Percentiles rank a stretch among this genome's conserved stretches.
Evolutionary conservation across 305 asterid genomes (phyloP).

Genomic region (Solanum chacoense): DNA sequence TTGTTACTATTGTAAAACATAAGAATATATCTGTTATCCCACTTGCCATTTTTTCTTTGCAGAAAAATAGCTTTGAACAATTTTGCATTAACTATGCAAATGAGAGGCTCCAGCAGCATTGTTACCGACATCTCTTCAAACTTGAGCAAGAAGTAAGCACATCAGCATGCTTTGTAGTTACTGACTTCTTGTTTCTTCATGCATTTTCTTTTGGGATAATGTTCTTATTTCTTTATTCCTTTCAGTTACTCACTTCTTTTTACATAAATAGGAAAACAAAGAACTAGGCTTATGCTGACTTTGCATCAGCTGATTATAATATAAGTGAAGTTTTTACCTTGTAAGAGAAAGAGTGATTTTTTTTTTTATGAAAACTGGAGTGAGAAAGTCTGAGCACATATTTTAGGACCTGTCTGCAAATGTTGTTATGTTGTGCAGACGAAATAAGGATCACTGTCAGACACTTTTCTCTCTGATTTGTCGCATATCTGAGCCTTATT

Average conservation of each 20-base stretch:
- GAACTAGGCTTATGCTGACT: background rate
- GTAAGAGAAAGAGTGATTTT: background rate
- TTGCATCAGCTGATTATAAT: background rate
- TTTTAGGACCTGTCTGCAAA: background rate
- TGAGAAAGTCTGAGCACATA: background rate
- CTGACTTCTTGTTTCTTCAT: conserved; percentile 1
- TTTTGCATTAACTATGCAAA: conserved; percentile 87
- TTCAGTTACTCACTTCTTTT: background rate
- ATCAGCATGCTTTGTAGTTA: background rate
- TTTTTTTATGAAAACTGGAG: background rate
- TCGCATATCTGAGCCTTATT: background rate
- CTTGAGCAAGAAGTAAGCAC: conserved; percentile 81
- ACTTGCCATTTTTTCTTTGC: background rate
- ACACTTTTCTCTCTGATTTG: background rate
- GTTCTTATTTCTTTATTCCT: background rate
- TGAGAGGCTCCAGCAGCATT: conserved; percentile 93
- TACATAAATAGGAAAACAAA: background rate
- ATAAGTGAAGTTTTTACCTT: background rate
- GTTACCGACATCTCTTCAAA: conserved; percentile 75
- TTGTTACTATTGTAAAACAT: background rate
- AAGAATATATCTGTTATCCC: background rate
- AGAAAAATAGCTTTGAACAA: conserved; percentile 91
- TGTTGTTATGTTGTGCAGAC: background rate
- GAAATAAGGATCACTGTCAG: background rate
- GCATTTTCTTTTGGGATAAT: background rate